Evolutionary conservation across 2,329 filamentous ascomycete species (phyloP).

Genomic region (Rasamsonia emersonii): DNA sequence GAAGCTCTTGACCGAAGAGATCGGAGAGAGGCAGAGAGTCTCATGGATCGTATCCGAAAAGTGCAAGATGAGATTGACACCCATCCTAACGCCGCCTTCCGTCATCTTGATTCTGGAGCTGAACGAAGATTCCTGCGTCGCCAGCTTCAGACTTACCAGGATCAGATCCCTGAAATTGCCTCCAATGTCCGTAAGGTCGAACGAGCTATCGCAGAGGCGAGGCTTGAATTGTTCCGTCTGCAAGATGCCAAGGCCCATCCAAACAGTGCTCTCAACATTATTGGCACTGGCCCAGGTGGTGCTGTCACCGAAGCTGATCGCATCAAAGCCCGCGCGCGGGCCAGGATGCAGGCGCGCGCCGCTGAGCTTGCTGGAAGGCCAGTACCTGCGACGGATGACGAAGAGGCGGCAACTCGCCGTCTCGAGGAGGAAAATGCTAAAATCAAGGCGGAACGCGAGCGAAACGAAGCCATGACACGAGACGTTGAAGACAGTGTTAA

Average conservation of each 20-base stretch:
- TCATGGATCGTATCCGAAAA: constrained; percentile 84
- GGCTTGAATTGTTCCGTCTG: constrained; percentile 83
- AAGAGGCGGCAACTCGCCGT: constrained; percentile 70
- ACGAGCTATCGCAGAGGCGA: constrained; percentile 84
- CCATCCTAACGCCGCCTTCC: constrained; percentile 68
- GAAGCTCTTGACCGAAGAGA: constrained; percentile 86
- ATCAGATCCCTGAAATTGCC: constrained; percentile 83
- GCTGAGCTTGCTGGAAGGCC: constrained; percentile 86
- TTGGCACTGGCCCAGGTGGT: constrained; percentile 89
- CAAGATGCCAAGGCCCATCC: constrained; percentile 91
- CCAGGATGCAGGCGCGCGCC: constrained; percentile 97
- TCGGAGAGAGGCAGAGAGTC: constrained; percentile 81
- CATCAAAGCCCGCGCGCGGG: constrained; percentile 87
- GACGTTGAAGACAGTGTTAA: constrained; percentile 95
- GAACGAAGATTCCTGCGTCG: constrained; percentile 79
- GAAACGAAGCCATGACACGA: constrained; percentile 90
- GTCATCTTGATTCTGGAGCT: constrained; percentile 71
- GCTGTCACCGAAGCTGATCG: constrained; percentile 86
- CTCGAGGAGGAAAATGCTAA: constrained; percentile 81
- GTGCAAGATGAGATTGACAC: constrained; percentile 91
- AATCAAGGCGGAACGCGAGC: constrained; percentile 76
- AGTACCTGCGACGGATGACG: constrained; percentile 59
- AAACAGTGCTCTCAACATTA: constrained; percentile 66
- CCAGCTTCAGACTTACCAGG: constrained; percentile 78
- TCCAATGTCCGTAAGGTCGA: constrained; percentile 87